phyloP scores from a whole-genome alignment of 257 asterid species.

The Forsythia viridissima region DNA sequence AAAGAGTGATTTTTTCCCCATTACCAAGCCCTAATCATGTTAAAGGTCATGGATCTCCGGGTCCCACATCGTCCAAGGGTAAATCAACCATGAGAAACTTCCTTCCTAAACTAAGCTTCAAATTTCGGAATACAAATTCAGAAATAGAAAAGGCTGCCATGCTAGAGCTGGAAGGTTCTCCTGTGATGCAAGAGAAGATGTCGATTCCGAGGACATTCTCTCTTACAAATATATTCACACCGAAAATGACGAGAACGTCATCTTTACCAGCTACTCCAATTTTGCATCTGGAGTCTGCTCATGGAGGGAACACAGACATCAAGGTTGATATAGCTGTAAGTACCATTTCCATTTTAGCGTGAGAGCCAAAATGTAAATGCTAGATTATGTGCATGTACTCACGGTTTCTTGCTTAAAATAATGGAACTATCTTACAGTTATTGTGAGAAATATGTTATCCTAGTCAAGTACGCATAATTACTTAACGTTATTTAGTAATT shows the following conservation, averaged over 20 bases:
- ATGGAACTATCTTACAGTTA: not conserved
- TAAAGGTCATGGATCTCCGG: constrained; percentile 53
- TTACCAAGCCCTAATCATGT: constrained; percentile 66
- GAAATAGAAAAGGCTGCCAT: constrained; percentile 81
- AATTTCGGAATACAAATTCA: constrained; percentile 54
- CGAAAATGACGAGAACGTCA: constrained; percentile 64
- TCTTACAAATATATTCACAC: constrained; percentile 58
- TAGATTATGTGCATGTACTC: not conserved
- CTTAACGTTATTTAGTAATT: not conserved
- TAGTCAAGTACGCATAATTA: not conserved
- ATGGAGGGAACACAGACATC: constrained; percentile 46
- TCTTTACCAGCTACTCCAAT: constrained; percentile 75
- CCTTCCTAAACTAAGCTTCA: constrained; percentile 79
- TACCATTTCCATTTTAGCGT: not conserved
- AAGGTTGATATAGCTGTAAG: constrained; percentile 53
- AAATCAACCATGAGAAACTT: constrained; percentile 57
- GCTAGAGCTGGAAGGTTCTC: constrained; percentile 64
- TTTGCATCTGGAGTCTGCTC: constrained; percentile 75
- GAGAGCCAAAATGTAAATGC: not conserved
- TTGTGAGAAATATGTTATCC: not conserved
- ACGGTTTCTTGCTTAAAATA: not conserved
- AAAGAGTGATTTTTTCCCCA: constrained; percentile 80
- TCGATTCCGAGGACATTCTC: constrained; percentile 65
- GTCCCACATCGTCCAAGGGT: constrained; percentile 54
- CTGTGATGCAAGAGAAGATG: constrained; percentile 44